These are phyloP conservation scores for Talaromyces piceae DNA, from an alignment of 2,329 filamentous ascomycete genomes.

Conservation along the genomic window DNA sequence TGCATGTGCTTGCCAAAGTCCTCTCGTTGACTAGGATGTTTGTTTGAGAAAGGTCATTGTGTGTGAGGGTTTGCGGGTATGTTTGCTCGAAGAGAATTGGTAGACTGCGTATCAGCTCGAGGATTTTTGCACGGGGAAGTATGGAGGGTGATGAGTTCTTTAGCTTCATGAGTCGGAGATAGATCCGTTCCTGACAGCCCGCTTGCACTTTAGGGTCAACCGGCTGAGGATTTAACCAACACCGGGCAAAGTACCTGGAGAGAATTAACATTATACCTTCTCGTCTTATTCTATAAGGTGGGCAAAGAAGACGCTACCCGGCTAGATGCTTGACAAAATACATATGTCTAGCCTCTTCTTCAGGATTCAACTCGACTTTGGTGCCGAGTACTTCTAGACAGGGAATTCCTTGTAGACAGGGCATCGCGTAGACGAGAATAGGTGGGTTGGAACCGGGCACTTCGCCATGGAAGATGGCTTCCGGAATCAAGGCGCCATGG, in stretches of 20 bases:
- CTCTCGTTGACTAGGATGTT: background rate
- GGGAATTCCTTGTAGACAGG: background rate
- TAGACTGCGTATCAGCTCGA: background rate
- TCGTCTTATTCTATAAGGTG: background rate
- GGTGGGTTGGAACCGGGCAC: background rate
- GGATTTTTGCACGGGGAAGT: background rate
- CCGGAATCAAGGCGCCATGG: background rate
- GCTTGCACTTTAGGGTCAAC: background rate
- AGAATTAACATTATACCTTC: background rate
- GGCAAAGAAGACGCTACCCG: background rate
- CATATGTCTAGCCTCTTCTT: background rate
- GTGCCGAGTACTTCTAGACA: conserved; percentile 1
- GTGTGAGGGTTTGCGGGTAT: background rate
- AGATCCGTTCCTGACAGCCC: background rate
- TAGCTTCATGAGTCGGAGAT: background rate
- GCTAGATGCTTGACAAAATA: conserved; percentile 1
- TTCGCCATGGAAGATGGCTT: conserved; percentile 1
- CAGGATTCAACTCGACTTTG: background rate
- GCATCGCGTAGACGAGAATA: background rate
- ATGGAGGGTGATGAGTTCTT: background rate
- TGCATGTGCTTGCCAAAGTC: background rate
- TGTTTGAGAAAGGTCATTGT: background rate
- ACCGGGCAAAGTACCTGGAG: conserved; percentile 3
- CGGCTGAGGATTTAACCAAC: background rate
- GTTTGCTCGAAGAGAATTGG: background rate